Evolutionary conservation across 306 rosid genomes (phyloP), one percentile per base, ranked within the genome.

Genomic region (Dicorynia guianensis): DNA sequence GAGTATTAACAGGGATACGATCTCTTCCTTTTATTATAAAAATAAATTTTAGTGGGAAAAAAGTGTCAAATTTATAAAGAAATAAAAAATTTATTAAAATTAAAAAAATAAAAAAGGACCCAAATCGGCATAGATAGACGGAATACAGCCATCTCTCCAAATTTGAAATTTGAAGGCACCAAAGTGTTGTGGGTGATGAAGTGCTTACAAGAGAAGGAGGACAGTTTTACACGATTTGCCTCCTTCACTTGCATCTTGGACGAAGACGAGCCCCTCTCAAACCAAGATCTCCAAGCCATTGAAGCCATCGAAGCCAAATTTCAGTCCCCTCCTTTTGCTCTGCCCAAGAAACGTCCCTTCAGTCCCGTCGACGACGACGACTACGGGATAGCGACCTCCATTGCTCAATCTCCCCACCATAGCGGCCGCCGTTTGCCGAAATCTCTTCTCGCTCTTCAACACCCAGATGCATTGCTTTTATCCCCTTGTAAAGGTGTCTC

Each of bases 361-460:
- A 55, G 15, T 17, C 56, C 48, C 47, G n/a, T 63, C 10, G 4
- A 50, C 9, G 52, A 61, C 14, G 53, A 44, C 34, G 11, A 43
- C 6, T 0, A 60, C 6, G 50, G 19, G 11, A 11, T 11, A 36
- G 4, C 59, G 10, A 0, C 69, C 30, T 2, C 71, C 49, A 47
- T 36, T 20, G 17, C 30, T 19, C 57, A 56, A n/a, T 61, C 47
- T 39, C 52, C 76, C 55, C 71, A 15, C 63, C 62, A 7, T 18
- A 15, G 53, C 56, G 75, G 82, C 17, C 97, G 89, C 56, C 87
- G 86, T 11, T 76, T 94, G 82, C 97, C 96, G 2, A 54, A 38
- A 15, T 94, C 96, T 8, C 75, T 94, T 53, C 0, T 79, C 67
- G 86, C 96, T 76, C 88, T 81, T 63, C 97, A 88, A 69, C 80